Conservation (phyloP, 2,329 filamentous ascomycete species). For the Lachnellula arida region DNA sequence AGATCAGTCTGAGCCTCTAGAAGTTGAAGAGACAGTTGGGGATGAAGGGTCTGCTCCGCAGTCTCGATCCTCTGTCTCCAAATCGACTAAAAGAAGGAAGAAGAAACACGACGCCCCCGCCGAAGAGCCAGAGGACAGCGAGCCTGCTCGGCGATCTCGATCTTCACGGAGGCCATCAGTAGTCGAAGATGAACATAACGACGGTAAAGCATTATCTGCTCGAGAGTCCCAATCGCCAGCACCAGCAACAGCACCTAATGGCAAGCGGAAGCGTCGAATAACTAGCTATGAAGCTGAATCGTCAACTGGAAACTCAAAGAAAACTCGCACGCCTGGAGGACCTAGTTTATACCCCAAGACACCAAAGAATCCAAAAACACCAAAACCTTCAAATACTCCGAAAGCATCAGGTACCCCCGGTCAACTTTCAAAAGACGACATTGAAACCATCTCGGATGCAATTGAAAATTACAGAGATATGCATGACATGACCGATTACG, state of each 20-base stretch:
- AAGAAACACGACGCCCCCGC: not conserved
- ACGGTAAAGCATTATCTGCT: not conserved
- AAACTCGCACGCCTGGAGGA: not conserved
- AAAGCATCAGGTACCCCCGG: not conserved
- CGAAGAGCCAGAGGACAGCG: not conserved
- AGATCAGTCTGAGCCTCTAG: not conserved
- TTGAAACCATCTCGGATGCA: conserved; percentile 11
- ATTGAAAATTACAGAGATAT: conserved; percentile 43
- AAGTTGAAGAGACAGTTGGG: not conserved
- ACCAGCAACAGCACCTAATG: conserved; percentile 10
- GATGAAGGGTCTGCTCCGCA: not conserved
- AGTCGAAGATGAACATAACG: no score
- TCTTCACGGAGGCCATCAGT: no score
- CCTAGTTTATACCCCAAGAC: not conserved
- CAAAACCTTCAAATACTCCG: not conserved
- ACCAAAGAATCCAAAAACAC: not conserved
- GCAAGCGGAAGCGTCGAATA: conserved; percentile 18
- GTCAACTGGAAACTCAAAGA: conserved; percentile 1
- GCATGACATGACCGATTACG: conserved; percentile 38
- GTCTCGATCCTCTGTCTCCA: not conserved
- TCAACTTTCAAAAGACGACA: conserved; percentile 4
- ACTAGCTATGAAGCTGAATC: conserved; percentile 10
- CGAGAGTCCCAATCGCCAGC: not conserved
- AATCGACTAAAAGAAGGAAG: not conserved
- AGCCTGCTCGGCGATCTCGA: no score